phyloP scores from a whole-genome alignment of 1,284 basidiomycete genomes.

The Cutaneotrichosporon mucoides region DNA sequence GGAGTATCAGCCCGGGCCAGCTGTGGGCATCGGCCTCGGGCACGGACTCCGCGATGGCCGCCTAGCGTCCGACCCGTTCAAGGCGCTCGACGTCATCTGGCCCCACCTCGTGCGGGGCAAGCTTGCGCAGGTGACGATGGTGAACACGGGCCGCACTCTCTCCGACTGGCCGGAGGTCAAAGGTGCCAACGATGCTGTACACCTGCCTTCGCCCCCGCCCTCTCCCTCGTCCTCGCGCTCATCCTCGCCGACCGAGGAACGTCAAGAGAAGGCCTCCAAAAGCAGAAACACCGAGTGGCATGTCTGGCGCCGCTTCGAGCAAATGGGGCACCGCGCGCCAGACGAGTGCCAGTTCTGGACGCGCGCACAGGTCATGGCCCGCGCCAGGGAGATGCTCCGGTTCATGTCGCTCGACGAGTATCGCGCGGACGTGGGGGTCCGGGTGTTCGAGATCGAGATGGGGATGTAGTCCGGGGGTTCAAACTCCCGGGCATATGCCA shows the following conservation, averaged over 20 bases:
- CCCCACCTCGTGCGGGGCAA: background rate
- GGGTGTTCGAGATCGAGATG: too few species aligned
- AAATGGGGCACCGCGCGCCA: background rate
- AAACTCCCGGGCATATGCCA: too few species aligned
- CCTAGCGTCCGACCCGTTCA: background rate
- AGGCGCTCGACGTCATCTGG: background rate
- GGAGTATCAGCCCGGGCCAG: background rate
- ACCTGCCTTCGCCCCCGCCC: too few species aligned
- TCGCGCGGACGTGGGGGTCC: background rate
- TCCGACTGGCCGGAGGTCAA: too few species aligned
- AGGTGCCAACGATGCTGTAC: too few species aligned
- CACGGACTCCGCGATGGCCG: too few species aligned
- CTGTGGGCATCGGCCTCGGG: too few species aligned
- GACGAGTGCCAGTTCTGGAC: background rate
- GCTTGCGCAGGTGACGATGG: background rate
- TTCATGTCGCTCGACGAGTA: conserved; percentile 1
- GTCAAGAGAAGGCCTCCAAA: too few species aligned
- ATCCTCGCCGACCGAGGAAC: too few species aligned
- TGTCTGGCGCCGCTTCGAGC: background rate
- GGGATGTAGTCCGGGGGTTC: too few species aligned
- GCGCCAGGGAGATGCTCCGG: background rate
- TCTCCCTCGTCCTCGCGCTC: too few species aligned
- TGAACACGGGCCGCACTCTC: background rate
- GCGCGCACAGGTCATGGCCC: background rate
- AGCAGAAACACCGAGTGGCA: background rate